phyloP scores from a whole-genome alignment of 2,329 filamentous ascomycete genomes.

The Capronia coronata region DNA sequence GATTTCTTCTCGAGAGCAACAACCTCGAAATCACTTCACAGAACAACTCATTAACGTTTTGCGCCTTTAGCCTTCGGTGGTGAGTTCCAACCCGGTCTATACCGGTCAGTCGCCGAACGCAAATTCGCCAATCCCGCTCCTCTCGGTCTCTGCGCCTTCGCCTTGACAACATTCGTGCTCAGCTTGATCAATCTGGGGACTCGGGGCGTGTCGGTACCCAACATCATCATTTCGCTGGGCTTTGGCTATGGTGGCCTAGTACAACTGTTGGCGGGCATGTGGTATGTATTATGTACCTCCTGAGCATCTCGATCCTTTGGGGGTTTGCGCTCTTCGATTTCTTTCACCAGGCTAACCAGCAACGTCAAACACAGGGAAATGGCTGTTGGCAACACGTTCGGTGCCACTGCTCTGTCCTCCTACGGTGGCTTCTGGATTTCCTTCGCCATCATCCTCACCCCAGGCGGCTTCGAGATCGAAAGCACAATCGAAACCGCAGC shows the following conservation, averaged over 20 bases:
- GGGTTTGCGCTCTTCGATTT: neutral
- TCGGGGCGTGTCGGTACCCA: slow-evolving; percentile 54
- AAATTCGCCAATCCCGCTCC: slow-evolving; percentile 76
- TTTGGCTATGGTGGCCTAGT: slow-evolving; percentile 72
- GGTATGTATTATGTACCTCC: slow-evolving; percentile 47
- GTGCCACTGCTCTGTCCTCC: slow-evolving; percentile 72
- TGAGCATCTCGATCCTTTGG: too few relatives aligned
- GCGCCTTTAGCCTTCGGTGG: slow-evolving; percentile 57
- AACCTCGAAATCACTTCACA: too few relatives aligned
- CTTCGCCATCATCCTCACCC: slow-evolving; percentile 66
- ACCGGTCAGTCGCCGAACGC: slow-evolving; percentile 57
- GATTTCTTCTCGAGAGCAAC: too few relatives aligned
- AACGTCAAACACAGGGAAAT: slow-evolving; percentile 59
- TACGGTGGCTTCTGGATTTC: slow-evolving; percentile 80
- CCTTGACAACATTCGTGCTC: slow-evolving; percentile 74
- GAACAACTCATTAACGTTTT: too few relatives aligned
- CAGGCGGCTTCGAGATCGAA: slow-evolving; percentile 57
- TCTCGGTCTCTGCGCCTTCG: slow-evolving; percentile 70
- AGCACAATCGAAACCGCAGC: slow-evolving; percentile 37
- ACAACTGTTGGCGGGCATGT: slow-evolving; percentile 78
- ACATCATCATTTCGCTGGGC: slow-evolving; percentile 62
- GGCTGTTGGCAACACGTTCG: slow-evolving; percentile 80
- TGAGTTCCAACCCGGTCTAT: slow-evolving; percentile 65
- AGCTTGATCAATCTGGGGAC: slow-evolving; percentile 66
- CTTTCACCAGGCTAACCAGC: neutral